Evolutionary conservation across 1,284 basidiomycete genomes (phyloP), one percentile per base, ranked within the genome.

Genomic region (Leccinum solheimii): DNA sequence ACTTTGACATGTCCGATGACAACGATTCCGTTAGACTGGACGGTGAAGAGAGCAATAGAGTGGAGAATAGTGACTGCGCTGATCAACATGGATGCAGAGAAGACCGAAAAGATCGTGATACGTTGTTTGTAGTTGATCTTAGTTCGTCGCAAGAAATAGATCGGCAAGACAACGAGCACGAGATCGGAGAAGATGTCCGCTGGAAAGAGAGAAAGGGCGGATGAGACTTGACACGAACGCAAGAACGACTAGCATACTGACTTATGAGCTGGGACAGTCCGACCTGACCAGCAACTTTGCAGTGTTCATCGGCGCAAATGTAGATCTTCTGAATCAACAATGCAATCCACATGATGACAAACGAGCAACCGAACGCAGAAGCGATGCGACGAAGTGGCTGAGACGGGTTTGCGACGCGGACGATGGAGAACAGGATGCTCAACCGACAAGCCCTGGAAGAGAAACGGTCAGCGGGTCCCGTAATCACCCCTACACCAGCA

Each of bases 101-200:
- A 74, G 1, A 59, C 55, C 0, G 65, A 60, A 57, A 53, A 56
- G 7, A 72, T 21, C 57, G 68, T 49, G 43, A 69, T 72, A 10
- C 63, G 67, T 21, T 59, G 69, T 26, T 52, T 58, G 7, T 14
- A n/a, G 3, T n/a, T 56, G 0, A 75, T 59, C 16, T n/a, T 52
- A 5, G 56, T 55, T 10, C 13, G 36, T 10, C 55, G 55, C 8
- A 64, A 56, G 40, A 71, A 34, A 23, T 61, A 69, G 6, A 73
- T 7, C 1, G 72, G 67, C 16, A 74, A 40, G 1, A 55, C 34
- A 36, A 70, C 63, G 40, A 69, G 63, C 26, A 32, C 6, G 4
- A 10, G 2, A n/a, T 81, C 55, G 63, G 75, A 58, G 70, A 81
- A 53, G 1, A 45, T 52, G 21, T 68, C 65, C 50, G 63, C 70